Evolutionary conservation across 768 basidiomycete species (phyloP), one percentile per base, ranked within the genome.

Genomic region (Pleurotus sapidus): DNA sequence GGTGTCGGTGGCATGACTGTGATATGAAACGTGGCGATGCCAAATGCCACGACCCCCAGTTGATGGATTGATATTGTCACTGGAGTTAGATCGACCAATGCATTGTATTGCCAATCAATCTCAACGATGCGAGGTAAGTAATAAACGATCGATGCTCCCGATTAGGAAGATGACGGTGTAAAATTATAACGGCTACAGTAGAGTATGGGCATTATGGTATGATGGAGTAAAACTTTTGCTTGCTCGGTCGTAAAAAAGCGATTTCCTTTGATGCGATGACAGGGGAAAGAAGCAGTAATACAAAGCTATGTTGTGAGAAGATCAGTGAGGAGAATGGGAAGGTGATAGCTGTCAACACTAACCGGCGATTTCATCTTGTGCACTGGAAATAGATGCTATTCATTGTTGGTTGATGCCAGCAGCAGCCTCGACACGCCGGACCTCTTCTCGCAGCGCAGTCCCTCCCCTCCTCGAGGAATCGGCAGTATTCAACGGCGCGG

Each of bases 381-480:
- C 30, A 46, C 23, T 30, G 23, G 20, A 18, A 42, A 20, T 42
- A 34, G 34, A 12, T 12, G 53, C 15, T 11, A 27, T n/a, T 59
- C 43, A 67, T 34, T 58, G 59, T 50, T 70, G 68, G 45, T 67
- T 74, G 57, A 86, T 82, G 4, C 85, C 84, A 7, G 85, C 88
- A 0, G 84, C 86, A 14, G 81, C 74, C 72, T 94, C 90, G 4
- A 89, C 72, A 59, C 84, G 77, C 38, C 76, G 58, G 2, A 93
- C 85, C 71, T 96, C 93, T 30, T 79, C 77, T 59, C 73, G 72
- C 45, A 96, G 75, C 0, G 87, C 86, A n/a, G 47, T 86, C 83
- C 48, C 87, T 79, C 6, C 91, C 89, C 64, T 93, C 86, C 66
- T 94, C 92, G n/a, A 95, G 73, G 89, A 89, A 95, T 37, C 76